phyloP scores from a whole-genome alignment of 305 asterid species.

The Fraxinus greggii region DNA sequence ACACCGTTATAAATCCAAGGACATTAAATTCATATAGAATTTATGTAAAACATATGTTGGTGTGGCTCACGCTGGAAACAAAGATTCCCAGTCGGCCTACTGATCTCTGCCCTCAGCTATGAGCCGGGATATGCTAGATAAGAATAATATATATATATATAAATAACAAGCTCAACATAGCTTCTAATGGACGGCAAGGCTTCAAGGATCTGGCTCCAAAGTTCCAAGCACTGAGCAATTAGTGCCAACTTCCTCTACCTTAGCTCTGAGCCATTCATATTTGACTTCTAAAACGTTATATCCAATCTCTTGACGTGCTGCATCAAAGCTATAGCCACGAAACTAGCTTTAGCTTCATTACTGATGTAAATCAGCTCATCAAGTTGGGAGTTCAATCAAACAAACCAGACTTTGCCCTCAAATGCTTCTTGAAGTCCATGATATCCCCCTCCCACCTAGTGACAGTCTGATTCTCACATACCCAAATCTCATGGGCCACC shows the following conservation, averaged over 20 bases:
- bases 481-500: conserved; percentile 98
- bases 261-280: not conserved
- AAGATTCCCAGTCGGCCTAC: not conserved
- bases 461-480: conserved; percentile 84
- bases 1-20: not conserved
- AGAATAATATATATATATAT: not conserved
- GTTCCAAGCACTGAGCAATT: not conserved
- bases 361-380: not conserved
- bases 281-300: not conserved
- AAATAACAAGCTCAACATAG: conserved; percentile 1
- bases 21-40: not conserved
- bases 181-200: conserved; percentile 16
- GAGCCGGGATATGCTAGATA: not conserved
- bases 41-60: not conserved
- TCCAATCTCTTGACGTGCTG: not conserved
- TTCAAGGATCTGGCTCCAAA: not conserved
- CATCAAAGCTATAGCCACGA: conserved; percentile 18
- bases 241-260: conserved; percentile 5
- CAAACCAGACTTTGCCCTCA: conserved; percentile 70
- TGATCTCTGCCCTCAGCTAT: not conserved
- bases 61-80: not conserved
- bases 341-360: conserved; percentile 5
- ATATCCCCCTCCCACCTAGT: conserved; percentile 89
- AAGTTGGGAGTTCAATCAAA: conserved; percentile 25
- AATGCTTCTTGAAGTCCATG: conserved; percentile 86